phyloP scores from a whole-genome alignment of 768 basidiomycete genomes.

The Rhodotorula babjevae region DNA sequence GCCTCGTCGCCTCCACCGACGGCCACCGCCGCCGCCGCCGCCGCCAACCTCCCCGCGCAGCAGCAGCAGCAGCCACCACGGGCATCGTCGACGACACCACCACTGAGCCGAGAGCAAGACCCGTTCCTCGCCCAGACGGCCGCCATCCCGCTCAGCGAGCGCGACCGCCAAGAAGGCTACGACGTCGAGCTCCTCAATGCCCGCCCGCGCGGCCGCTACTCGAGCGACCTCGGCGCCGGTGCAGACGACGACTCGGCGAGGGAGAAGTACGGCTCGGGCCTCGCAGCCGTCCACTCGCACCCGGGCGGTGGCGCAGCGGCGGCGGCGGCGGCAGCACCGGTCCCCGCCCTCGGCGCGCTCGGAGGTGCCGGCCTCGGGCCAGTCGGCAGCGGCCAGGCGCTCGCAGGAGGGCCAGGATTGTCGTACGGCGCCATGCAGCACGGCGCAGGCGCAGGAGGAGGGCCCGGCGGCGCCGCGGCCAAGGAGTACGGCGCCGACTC shows the following conservation, averaged over 20 bases:
- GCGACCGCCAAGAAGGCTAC: constrained; percentile 38
- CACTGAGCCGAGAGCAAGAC: background rate
- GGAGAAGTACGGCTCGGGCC: constrained; percentile 8
- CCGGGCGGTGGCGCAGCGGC: background rate
- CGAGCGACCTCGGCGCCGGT: background rate
- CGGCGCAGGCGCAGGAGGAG: background rate
- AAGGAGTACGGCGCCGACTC: constrained; percentile 2
- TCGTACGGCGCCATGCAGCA: background rate
- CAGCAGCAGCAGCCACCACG: background rate
- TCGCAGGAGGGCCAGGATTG: background rate
- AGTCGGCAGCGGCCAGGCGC: background rate
- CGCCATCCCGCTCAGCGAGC: constrained; percentile 25
- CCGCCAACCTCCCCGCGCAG: no score
- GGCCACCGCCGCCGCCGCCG: no score
- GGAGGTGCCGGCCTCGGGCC: background rate
- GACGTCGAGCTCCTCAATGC: constrained; percentile 34
- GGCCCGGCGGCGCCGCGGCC: background rate
- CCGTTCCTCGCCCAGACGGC: constrained; percentile 33
- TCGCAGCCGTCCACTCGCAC: background rate
- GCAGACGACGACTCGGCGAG: constrained; percentile 7
- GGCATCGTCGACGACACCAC: background rate
- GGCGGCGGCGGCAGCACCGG: background rate
- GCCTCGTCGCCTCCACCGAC: background rate
- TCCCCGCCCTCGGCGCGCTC: background rate
- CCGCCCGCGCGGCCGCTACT: constrained; percentile 21